phyloP scores from a whole-genome alignment of 1,139 yeast species.

The Lodderomyces elongisporus region DNA sequence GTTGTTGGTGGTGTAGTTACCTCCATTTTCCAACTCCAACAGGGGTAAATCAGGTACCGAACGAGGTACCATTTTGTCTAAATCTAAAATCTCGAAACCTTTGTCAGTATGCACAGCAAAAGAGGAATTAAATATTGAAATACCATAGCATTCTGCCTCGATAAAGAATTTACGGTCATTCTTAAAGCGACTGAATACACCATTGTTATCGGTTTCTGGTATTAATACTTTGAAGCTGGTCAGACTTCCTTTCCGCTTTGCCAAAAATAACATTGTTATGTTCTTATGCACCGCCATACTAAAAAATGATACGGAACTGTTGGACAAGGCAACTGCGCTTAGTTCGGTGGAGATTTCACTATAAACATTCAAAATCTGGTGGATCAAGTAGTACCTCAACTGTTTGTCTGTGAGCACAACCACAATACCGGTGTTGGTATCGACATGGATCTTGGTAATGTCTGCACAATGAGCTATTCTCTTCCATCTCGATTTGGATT shows the following conservation, averaged over 20 bases:
- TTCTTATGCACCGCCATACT: conserved; percentile 59
- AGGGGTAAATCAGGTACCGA: conserved; percentile 41
- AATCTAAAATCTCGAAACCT: conserved; percentile 64
- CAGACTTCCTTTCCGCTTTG: conserved; percentile 42
- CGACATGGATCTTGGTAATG: conserved; percentile 58
- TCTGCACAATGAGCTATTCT: conserved; percentile 50
- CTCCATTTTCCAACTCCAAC: conserved; percentile 18
- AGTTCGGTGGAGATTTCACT: conserved; percentile 28
- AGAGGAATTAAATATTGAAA: conserved; percentile 55
- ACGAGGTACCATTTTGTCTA: conserved; percentile 54
- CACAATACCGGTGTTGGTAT: conserved; percentile 53
- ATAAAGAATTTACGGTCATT: conserved; percentile 45
- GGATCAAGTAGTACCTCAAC: conserved; percentile 58
- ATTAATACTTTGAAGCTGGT: conserved; percentile 50
- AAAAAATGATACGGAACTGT: conserved; percentile 46
- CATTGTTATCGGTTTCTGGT: conserved; percentile 46
- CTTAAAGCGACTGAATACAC: conserved; percentile 48
- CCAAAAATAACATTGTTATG: conserved; percentile 53
- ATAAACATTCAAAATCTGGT: conserved; percentile 36
- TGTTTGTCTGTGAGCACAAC: conserved; percentile 56
- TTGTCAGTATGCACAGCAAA: conserved; percentile 64
- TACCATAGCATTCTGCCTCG: conserved; percentile 50
- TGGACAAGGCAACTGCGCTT: conserved; percentile 32
- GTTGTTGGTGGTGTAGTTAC: conserved; percentile 19
- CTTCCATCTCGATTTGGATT: conserved; percentile 53